These are phyloP conservation scores for Abrus precatorius DNA, from an alignment of 306 rosid genomes.

Conservation along the genomic window DNA sequence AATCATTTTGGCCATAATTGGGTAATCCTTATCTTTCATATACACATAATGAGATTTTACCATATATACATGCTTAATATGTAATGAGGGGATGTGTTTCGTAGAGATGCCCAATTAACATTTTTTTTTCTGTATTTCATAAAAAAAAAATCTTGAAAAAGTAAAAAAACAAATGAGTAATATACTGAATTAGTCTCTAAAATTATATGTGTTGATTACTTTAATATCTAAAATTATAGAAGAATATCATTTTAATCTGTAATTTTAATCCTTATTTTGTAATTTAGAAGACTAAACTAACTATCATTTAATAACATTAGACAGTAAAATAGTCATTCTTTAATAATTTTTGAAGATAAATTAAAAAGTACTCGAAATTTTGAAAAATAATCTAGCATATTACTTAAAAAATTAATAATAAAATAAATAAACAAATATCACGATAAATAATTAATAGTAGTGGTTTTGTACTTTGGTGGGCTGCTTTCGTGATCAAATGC, in stretches of 20 bases:
- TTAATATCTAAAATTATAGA: background rate
- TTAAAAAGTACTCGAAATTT: background rate
- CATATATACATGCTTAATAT: no score
- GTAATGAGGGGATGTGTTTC: background rate
- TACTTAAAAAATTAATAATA: background rate
- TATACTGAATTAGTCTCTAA: background rate
- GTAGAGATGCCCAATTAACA: background rate
- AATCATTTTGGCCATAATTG: background rate
- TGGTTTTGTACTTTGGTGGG: background rate
- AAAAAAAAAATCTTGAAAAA: background rate
- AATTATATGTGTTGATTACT: background rate
- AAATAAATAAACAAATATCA: background rate
- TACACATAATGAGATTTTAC: background rate
- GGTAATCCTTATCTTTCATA: background rate
- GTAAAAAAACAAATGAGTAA: background rate
- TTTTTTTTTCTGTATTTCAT: background rate
- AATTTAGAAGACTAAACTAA: background rate
- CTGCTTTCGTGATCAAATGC: background rate
- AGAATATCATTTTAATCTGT: background rate
- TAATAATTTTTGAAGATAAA: background rate
- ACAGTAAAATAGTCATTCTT: background rate
- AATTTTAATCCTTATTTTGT: background rate
- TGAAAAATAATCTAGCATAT: background rate
- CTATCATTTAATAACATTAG: background rate
- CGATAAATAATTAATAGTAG: background rate